phyloP scores from a whole-genome alignment of 441 rosid species.

The Populus hybrid region DNA sequence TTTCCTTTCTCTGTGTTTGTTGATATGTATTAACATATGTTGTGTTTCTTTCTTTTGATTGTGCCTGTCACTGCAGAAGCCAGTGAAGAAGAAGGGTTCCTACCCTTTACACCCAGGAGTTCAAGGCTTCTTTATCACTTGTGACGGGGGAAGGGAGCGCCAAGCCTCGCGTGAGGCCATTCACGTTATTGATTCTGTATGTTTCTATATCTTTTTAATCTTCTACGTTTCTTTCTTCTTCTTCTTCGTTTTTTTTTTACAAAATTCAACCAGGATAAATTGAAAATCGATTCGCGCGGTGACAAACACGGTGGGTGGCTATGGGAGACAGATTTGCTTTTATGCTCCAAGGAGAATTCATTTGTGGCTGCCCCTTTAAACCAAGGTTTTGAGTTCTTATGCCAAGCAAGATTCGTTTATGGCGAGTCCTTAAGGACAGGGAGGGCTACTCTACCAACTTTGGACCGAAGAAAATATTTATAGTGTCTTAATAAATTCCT shows the following conservation, averaged over 20 bases:
- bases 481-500: not conserved
- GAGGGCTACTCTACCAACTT: not conserved
- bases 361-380: not conserved
- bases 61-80: conserved; percentile 38
- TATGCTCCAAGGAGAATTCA: not conserved
- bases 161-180: conserved; percentile 88
- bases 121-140: conserved; percentile 85
- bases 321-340: not conserved
- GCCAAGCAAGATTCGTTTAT: not conserved
- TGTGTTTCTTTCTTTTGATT: not conserved
- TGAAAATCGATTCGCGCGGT: not conserved
- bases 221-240: not conserved
- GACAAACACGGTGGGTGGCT: no score
- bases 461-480: not conserved
- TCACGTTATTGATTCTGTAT: conserved; percentile 79
- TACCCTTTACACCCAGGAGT: conserved; percentile 87
- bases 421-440: not conserved
- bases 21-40: not conserved
- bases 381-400: not conserved
- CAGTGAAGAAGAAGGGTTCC: conserved; percentile 77
- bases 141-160: conserved; percentile 88
- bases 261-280: not conserved
- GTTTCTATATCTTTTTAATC: not conserved
- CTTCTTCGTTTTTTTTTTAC: not conserved
- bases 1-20: not conserved